phyloP scores from a whole-genome alignment of 305 asterid species.

The Fraxinus ornus region DNA sequence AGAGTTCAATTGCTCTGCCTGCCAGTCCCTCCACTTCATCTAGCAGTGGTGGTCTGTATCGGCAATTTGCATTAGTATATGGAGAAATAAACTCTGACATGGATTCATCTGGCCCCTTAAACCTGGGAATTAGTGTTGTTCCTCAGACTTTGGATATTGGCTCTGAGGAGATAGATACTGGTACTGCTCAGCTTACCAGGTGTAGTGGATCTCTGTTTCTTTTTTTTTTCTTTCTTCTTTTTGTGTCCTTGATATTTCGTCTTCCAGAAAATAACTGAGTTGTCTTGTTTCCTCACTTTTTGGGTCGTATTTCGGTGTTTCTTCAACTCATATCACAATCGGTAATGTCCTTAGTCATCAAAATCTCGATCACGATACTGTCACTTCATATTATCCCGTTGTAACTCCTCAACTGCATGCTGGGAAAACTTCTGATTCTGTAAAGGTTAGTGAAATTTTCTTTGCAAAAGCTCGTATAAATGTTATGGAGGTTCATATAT shows the following conservation, averaged over 20 bases:
- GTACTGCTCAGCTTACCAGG: slow-evolving; percentile 65
- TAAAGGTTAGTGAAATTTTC: slow-evolving; percentile 51
- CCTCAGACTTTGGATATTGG: slow-evolving; percentile 61
- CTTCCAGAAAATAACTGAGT: slow-evolving; percentile 13
- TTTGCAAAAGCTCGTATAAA: slow-evolving; percentile 1
- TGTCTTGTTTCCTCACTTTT: slow-evolving; percentile 12
- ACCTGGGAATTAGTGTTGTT: slow-evolving; percentile 53
- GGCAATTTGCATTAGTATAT: slow-evolving; percentile 55
- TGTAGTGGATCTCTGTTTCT: slow-evolving; percentile 22
- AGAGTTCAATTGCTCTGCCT: slow-evolving; percentile 64
- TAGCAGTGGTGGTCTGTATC: slow-evolving; percentile 48
- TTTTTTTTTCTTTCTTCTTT: neutral
- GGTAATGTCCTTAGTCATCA: slow-evolving; percentile 50
- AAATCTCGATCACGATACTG: slow-evolving; percentile 53
- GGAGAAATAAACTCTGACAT: slow-evolving; percentile 56
- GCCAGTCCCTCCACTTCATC: slow-evolving; percentile 68
- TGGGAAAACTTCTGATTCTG: slow-evolving; percentile 52
- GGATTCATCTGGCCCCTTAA: slow-evolving; percentile 59
- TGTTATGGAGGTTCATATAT: slow-evolving; percentile 10
- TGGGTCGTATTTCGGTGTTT: slow-evolving; percentile 45
- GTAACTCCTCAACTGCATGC: slow-evolving; percentile 57
- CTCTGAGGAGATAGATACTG: slow-evolving; percentile 59
- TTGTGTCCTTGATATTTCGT: neutral
- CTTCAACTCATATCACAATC: slow-evolving; percentile 53
- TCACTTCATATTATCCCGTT: slow-evolving; percentile 50